Evolutionary conservation across 2,329 filamentous ascomycete species (phyloP).

Genomic region (Eutypella sp.): DNA sequence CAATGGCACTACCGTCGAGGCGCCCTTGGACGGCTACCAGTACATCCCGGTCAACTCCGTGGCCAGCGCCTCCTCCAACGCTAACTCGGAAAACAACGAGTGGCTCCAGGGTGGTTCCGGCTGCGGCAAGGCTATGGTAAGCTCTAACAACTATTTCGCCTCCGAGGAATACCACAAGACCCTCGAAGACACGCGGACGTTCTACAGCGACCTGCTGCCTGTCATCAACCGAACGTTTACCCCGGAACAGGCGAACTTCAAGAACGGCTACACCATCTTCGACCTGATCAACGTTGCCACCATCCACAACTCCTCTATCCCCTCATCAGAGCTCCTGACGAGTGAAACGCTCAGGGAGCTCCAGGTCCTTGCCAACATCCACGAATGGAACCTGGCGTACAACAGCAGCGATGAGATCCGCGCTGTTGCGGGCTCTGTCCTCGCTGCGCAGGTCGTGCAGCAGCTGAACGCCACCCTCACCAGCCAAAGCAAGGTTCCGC

Average conservation of each 20-base stretch:
- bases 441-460: constrained; percentile 50
- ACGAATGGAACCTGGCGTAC: constrained; percentile 81
- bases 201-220: constrained; percentile 50
- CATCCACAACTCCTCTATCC: constrained; percentile 58
- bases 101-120: constrained; percentile 57
- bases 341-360: constrained; percentile 56
- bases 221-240: constrained; percentile 50
- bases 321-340: constrained; percentile 55
- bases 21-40: constrained; percentile 77
- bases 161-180: constrained; percentile 41
- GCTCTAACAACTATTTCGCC: constrained; percentile 50
- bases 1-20: constrained; percentile 62
- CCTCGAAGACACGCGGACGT: constrained; percentile 51
- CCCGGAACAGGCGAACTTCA: constrained; percentile 43
- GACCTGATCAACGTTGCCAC: constrained; percentile 56
- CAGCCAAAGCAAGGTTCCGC: constrained; percentile 28
- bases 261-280: constrained; percentile 59
- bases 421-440: constrained; percentile 52
- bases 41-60: constrained; percentile 69
- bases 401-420: constrained; percentile 65
- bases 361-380: constrained; percentile 67
- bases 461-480: constrained; percentile 49
- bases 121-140: constrained; percentile 50
- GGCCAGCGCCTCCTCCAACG: constrained; percentile 46
- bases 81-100: constrained; percentile 49